Evolutionary conservation across 768 basidiomycete species (phyloP), one percentile per base, ranked within the genome.

Genomic region (Termitomyces sp.): DNA sequence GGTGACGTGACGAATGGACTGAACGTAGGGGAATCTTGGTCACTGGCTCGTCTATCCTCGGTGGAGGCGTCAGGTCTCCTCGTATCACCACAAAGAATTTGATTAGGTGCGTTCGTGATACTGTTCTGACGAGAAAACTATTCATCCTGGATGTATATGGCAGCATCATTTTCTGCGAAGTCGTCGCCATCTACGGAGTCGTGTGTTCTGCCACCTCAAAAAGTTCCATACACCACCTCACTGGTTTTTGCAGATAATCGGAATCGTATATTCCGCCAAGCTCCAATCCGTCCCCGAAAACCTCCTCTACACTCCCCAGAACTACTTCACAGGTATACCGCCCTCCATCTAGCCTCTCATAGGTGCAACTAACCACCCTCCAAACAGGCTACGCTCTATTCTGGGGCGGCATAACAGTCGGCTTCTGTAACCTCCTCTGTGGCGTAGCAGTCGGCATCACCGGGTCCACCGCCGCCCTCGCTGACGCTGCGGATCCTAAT

Each of bases 101-200:
- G 73, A 97, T 99, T 68, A 95, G 93, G 95, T 94, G 54, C 56
- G 83, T 70, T 49, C 4, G n/a, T 63, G 25, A 6, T 25, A 25
- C 25, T 25, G 25, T 25, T 1, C 1, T 1, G 25, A 25, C 25
- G 25, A 25, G 25, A 25, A 25, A 25, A 25, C 25, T 25, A 25
- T 25, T 25, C 25, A 25, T 25, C 25, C 25, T 25, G 25, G 25
- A 25, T 25, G 25, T 25, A 25, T 25, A 25, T 25, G 25, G 25
- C 25, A 98, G 96, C 67, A 94, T 98, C 79, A 98, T 99, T 70
- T 98, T 98, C 82, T 98, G 96, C 74, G 96, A 98, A 79, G 97
- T 98, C 70, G 96, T 99, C 34, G 97, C 96, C 61, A 98, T 99
- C 70, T 98, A 98, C 77, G 97, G 92, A 60, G 92, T 94, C 56